phyloP scores from a whole-genome alignment of 345 rosid species.

The Boechera stricta region DNA sequence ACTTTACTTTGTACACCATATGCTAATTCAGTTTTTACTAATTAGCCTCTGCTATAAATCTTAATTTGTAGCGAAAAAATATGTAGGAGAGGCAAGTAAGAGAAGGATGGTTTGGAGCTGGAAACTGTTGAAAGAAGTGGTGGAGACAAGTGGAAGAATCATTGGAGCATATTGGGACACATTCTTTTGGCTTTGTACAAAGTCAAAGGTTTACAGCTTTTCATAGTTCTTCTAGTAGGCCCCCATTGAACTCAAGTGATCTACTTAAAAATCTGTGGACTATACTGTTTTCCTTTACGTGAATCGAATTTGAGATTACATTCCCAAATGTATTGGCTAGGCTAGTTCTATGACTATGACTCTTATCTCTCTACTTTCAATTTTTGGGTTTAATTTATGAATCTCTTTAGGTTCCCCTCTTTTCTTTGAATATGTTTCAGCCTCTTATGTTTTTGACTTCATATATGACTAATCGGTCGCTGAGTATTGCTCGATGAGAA shows the following conservation, averaged over 20 bases:
- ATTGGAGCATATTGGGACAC: slow-evolving; percentile 26
- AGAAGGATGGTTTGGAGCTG: slow-evolving; percentile 1
- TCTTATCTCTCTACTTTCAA: slow-evolving; percentile 11
- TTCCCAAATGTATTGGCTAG: slow-evolving; percentile 1
- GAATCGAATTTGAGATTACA: slow-evolving; percentile 2
- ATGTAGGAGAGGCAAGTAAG: not conserved
- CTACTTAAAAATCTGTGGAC: slow-evolving; percentile 13
- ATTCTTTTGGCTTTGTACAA: slow-evolving; percentile 20
- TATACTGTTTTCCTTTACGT: slow-evolving; percentile 4
- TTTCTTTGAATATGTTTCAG: not conserved
- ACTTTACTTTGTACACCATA: too few relatives aligned
- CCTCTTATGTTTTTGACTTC: slow-evolving; percentile 15
- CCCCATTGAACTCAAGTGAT: slow-evolving; percentile 28
- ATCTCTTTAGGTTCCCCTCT: slow-evolving; percentile 5
- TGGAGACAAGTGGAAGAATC: slow-evolving; percentile 28
- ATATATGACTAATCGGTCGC: not conserved
- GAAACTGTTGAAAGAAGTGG: slow-evolving; percentile 2
- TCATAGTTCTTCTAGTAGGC: not conserved
- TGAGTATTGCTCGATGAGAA: not conserved
- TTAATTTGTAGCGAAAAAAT: not conserved
- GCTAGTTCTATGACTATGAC: slow-evolving; percentile 1
- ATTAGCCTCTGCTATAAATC: not conserved
- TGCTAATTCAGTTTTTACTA: not conserved
- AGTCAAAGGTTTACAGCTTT: slow-evolving; percentile 24
- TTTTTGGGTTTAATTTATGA: not conserved